These are phyloP conservation scores for Diplodia intermedia DNA, from an alignment of 2,329 filamentous ascomycete species.

Conservation along the genomic window DNA sequence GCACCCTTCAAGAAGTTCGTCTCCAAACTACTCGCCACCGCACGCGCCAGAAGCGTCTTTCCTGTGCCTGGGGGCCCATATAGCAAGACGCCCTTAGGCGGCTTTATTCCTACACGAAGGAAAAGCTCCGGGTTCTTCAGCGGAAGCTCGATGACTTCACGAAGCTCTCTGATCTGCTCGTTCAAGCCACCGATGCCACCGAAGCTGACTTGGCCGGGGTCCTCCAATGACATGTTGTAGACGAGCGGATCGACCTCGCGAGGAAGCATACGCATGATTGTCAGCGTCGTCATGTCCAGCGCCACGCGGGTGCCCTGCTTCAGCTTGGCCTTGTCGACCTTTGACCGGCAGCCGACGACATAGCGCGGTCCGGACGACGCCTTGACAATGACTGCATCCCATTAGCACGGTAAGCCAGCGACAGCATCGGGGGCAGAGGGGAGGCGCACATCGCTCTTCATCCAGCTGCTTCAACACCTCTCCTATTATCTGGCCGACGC, in stretches of 20 bases:
- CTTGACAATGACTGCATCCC: conserved; percentile 90
- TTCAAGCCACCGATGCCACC: conserved; percentile 97
- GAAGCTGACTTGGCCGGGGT: conserved; percentile 97
- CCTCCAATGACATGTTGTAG: conserved; percentile 99
- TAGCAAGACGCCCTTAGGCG: conserved; percentile 93
- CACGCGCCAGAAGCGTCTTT: conserved; percentile 92
- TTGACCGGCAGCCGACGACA: conserved; percentile 96
- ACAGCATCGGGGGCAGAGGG: background rate
- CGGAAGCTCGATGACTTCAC: conserved; percentile 96
- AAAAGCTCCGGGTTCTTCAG: conserved; percentile 99
- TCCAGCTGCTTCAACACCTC: conserved; percentile 99
- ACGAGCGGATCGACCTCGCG: conserved; percentile 97
- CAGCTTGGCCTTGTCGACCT: conserved; percentile 95
- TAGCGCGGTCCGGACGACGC: conserved; percentile 96
- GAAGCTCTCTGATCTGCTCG: conserved; percentile 95
- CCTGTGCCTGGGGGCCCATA: conserved; percentile 97
- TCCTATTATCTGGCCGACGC: conserved; percentile 98
- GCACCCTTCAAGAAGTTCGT: conserved; percentile 97
- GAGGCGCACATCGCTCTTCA: conserved; percentile 90
- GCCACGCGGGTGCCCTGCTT: conserved; percentile 98
- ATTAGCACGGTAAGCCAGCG: background rate
- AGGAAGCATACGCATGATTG: conserved; percentile 99
- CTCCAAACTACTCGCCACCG: conserved; percentile 93
- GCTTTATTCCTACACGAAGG: conserved; percentile 95
- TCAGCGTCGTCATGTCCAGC: conserved; percentile 98